Evolutionary conservation across 2,329 filamentous ascomycete genomes (phyloP), one percentile per base, ranked within the genome.

Genomic region (Clarireedia homoeocarpa): DNA sequence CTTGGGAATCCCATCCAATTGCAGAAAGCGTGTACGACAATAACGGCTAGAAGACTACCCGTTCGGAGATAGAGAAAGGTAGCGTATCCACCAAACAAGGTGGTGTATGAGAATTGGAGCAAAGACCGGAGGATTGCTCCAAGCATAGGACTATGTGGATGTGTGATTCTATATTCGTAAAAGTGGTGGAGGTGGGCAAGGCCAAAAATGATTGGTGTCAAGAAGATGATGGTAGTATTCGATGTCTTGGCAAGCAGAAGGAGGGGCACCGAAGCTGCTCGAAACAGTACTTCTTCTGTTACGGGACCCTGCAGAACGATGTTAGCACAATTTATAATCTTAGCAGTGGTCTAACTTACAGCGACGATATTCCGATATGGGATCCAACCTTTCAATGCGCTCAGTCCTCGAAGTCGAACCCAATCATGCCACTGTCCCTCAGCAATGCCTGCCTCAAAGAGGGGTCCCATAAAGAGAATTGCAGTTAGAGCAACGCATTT

Each of bases 121-220:
- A 91, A 62, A 2, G 89, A 90, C 50, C 89, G 84, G 27, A 88
- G 68, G 5, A 94, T 66, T 6, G 86, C 83, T 2, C 81, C 77
- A 1, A 77, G 62, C 12, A 85, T 67, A 0, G 88, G 81, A 1
- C 86, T 83, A 60, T 82, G 77, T 7, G 89, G 89, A 65, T 95
- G 83, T 1, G 87, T 89, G 56, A 95, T 77, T 56, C 87, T 81
- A 72, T 95, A 96, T 73, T 97, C 94, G 74, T 96, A 95, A 70
- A 95, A 90, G 73, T 99, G 94, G 72, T 99, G 92, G 48, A 95
- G 73, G 73, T 99, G 94, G 6, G 94, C 91, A 46, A 96, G 83
- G 51, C 92, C 92, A 69, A 97, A 97, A 70, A 96, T 86, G 10
- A 96, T 75, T 6, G 92, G 92, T 1, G 89, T 89, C 10, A 89